These are phyloP conservation scores for Aegilops umbellulata DNA, from an alignment of 176 grass and related monocot genomes.

Conservation along the genomic window DNA sequence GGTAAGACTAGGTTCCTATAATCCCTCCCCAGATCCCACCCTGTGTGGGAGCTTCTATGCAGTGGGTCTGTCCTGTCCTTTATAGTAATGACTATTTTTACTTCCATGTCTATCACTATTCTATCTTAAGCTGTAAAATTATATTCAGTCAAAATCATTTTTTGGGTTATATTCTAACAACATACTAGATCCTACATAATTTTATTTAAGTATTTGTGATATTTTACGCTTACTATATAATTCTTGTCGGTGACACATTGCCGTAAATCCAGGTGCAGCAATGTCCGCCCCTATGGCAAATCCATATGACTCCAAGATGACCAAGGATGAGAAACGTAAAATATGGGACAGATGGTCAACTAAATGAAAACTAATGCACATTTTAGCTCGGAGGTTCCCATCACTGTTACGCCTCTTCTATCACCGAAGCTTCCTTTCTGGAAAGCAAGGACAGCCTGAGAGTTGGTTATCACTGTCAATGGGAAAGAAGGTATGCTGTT, in stretches of 20 bases:
- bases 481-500: slow-evolving; percentile 69
- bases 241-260: slow-evolving; percentile 3
- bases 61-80: no score
- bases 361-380: slow-evolving; percentile 85
- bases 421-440: slow-evolving; percentile 76
- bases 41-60: no score
- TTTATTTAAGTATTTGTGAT: neutral
- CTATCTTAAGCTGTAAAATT: slow-evolving; percentile 10
- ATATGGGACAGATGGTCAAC: slow-evolving; percentile 80
- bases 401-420: slow-evolving; percentile 79
- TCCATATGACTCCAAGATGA: slow-evolving; percentile 88
- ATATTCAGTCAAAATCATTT: neutral
- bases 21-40: no score
- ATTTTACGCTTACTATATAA: neutral
- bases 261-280: slow-evolving; percentile 62
- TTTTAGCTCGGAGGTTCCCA: slow-evolving; percentile 88
- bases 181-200: neutral
- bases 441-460: slow-evolving; percentile 65
- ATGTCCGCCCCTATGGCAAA: slow-evolving; percentile 93
- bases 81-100: neutral
- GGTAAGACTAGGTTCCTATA: no score
- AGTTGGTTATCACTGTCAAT: slow-evolving; percentile 80
- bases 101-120: neutral
- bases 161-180: neutral
- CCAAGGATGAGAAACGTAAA: slow-evolving; percentile 83